These are phyloP conservation scores for Rhododendron vialii DNA, from an alignment of 148 eudicot genomes.

Conservation along the genomic window DNA sequence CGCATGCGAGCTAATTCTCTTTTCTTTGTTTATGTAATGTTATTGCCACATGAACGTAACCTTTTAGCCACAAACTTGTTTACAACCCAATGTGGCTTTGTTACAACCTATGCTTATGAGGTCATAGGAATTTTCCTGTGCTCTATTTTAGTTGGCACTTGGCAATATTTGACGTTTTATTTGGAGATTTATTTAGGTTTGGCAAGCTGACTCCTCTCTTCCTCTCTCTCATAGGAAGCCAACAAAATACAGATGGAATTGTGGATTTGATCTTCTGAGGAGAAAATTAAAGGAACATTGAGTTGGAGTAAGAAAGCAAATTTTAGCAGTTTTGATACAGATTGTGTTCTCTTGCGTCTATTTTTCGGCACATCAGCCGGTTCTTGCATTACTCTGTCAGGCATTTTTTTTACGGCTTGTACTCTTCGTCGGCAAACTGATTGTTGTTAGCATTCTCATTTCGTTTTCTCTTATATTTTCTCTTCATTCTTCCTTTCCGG, in stretches of 20 bases:
- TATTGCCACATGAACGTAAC: no score
- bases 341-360: neutral
- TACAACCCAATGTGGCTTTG: no score
- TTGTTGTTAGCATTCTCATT: neutral
- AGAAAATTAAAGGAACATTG: neutral
- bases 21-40: no score
- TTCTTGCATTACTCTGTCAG: neutral
- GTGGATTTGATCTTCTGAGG: neutral
- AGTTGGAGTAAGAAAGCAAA: neutral
- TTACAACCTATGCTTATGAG: no score
- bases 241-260: no score
- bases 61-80: no score
- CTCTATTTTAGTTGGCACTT: neutral
- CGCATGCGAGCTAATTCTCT: no score
- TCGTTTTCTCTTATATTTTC: neutral
- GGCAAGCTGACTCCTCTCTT: no score
- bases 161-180: neutral
- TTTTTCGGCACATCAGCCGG: neutral
- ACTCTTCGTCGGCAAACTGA: neutral
- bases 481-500: no score
- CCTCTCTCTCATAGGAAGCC: no score
- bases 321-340: neutral
- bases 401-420: neutral
- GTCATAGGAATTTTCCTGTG: no score
- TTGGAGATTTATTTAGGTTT: neutral